Evolutionary conservation across 192 early-diverging fungal genomes (phyloP).

Genomic region (Coemansia sp.): DNA sequence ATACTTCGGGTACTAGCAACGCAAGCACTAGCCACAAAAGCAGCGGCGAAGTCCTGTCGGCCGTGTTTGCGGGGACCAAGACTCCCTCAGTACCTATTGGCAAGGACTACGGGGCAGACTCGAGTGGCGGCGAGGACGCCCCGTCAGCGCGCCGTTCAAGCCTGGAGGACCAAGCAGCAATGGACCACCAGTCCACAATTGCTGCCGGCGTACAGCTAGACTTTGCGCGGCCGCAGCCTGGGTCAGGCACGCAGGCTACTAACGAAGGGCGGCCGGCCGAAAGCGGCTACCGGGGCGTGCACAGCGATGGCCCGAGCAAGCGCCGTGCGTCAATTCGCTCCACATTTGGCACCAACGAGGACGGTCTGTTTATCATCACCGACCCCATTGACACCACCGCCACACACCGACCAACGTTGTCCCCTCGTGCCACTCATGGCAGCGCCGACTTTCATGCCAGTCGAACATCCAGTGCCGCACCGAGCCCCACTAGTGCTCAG

Average conservation of each 20-base stretch:
- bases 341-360: conserved; percentile 13
- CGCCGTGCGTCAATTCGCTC: conserved; percentile 35
- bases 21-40: not conserved
- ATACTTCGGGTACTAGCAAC: not conserved
- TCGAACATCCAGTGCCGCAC: conserved; percentile 8
- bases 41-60: not conserved
- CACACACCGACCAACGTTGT: conserved; percentile 4
- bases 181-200: conserved; percentile 24
- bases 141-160: not conserved
- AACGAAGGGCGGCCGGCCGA: not conserved
- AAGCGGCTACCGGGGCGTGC: conserved; percentile 32
- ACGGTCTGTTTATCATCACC: conserved; percentile 7
- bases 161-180: not conserved
- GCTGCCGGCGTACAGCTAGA: conserved; percentile 28
- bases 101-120: conserved; percentile 3
- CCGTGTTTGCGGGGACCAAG: not conserved
- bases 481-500: conserved; percentile 18
- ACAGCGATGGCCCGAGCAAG: conserved; percentile 10
- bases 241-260: not conserved
- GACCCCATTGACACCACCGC: not conserved
- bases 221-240: conserved; percentile 7
- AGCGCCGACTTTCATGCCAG: not conserved
- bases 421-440: not conserved
- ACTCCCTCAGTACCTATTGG: not conserved
- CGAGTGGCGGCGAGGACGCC: conserved; percentile 7